Evolutionary conservation across 352 stramenopile genomes (phyloP).

Genomic region (Globisporangium spinosum): DNA sequence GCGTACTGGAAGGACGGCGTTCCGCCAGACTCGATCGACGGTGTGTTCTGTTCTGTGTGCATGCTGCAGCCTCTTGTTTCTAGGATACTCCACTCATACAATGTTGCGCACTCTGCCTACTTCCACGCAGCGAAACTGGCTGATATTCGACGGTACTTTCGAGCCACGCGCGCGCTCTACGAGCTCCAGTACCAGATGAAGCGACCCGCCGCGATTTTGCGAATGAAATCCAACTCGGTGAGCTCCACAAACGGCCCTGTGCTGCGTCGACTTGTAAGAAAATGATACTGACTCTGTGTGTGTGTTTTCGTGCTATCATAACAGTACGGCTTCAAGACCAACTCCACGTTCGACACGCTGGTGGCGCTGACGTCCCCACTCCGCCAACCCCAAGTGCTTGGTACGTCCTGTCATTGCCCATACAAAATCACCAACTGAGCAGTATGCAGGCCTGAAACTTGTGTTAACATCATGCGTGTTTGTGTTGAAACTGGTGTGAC

Average conservation of each 20-base stretch:
- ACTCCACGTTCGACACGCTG: conserved; percentile 68
- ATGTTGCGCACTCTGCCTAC: neutral
- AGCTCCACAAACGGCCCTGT: conserved; percentile 1
- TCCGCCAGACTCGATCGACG: conserved; percentile 15
- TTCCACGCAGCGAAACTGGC: conserved; percentile 46
- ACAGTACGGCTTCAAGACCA: conserved; percentile 68
- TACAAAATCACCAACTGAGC: neutral
- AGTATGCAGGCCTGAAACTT: neutral
- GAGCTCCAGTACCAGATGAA: conserved; percentile 77
- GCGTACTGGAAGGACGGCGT: conserved; percentile 17
- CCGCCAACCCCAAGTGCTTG: conserved; percentile 60
- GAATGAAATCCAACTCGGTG: conserved; percentile 66
- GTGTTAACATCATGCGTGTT: neutral
- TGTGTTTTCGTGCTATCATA: neutral
- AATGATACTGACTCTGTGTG: conserved; percentile 3
- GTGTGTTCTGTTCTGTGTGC: neutral
- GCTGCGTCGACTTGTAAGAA: neutral
- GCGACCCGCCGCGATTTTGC: conserved; percentile 61
- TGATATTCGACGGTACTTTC: conserved; percentile 54
- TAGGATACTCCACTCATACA: neutral
- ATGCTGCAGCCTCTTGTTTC: neutral
- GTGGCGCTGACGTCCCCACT: conserved; percentile 62
- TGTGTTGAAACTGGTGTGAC: neutral
- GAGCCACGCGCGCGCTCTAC: conserved; percentile 58
- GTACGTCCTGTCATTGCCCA: conserved; percentile 23